These are phyloP conservation scores for Ascochyta clinopodiicola DNA, from an alignment of 2,329 filamentous ascomycete species.

Conservation along the genomic window DNA sequence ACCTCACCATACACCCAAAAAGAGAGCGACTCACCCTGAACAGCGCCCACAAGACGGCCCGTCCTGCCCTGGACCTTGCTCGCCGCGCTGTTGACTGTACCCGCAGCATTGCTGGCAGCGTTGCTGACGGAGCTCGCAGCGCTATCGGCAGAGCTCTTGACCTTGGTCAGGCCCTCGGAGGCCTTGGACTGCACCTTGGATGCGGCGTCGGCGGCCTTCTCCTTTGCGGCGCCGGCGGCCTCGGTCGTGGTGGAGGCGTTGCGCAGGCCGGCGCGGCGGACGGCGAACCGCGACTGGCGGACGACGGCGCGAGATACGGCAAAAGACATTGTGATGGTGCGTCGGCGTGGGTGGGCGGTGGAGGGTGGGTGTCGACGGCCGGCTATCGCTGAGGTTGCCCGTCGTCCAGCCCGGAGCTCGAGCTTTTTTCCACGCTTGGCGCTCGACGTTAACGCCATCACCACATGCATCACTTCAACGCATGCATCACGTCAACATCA, in stretches of 20 bases:
- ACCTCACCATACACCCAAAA: constrained; percentile 4
- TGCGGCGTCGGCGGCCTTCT: constrained; percentile 48
- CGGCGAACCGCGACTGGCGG: constrained; percentile 53
- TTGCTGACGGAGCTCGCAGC: constrained; percentile 76
- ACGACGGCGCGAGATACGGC: constrained; percentile 54
- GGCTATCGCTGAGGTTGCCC: constrained; percentile 6
- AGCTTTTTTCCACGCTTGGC: constrained; percentile 17
- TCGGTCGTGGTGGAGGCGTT: constrained; percentile 58
- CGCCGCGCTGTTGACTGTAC: constrained; percentile 78
- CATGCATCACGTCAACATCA: no score
- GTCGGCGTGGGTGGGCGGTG: constrained; percentile 17
- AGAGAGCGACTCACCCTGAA: constrained; percentile 75
- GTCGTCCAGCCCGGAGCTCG: constrained; percentile 1
- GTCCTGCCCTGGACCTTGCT: constrained; percentile 86
- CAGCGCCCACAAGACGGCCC: constrained; percentile 76
- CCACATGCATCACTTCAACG: no score
- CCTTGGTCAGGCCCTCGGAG: constrained; percentile 80
- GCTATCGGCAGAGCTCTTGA: constrained; percentile 79
- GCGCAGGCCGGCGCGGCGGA: constrained; percentile 53
- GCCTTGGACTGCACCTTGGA: constrained; percentile 77
- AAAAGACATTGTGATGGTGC: constrained; percentile 54
- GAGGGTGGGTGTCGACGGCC: constrained; percentile 5
- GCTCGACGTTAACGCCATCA: not conserved
- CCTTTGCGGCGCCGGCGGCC: constrained; percentile 55
- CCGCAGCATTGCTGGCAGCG: constrained; percentile 65